Conservation (phyloP, 2,329 filamentous ascomycete species). For the Sclerotinia nivalis region DNA sequence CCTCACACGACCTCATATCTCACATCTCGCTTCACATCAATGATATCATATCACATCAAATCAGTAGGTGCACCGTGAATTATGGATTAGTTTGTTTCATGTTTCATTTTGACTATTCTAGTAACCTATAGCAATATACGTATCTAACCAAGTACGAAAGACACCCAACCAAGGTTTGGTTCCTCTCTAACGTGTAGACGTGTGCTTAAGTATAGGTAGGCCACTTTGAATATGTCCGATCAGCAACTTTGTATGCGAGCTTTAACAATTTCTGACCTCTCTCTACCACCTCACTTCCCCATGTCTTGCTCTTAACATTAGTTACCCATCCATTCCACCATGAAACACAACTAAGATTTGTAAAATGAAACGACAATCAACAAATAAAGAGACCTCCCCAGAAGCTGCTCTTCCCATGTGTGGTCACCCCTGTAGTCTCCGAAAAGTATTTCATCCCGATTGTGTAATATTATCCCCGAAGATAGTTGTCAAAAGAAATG, state of each 20-base stretch:
- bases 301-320: slow-evolving; percentile 7
- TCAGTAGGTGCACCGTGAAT: background rate
- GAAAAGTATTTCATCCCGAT: slow-evolving; percentile 22
- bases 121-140: slow-evolving; percentile 6
- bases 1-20: background rate
- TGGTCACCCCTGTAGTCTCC: slow-evolving; percentile 24
- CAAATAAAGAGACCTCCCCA: slow-evolving; percentile 39
- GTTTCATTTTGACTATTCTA: slow-evolving; percentile 17
- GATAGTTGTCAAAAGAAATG: slow-evolving; percentile 21
- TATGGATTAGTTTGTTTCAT: slow-evolving; percentile 9
- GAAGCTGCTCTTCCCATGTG: slow-evolving; percentile 38
- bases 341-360: slow-evolving; percentile 16
- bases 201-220: background rate
- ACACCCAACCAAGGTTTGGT: background rate
- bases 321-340: slow-evolving; percentile 3
- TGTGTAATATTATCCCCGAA: slow-evolving; percentile 20
- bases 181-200: background rate
- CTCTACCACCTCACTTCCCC: background rate
- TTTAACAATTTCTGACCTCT: slow-evolving; percentile 10
- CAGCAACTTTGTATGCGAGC: slow-evolving; percentile 4
- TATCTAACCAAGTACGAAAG: background rate
- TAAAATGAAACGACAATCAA: slow-evolving; percentile 15
- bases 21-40: background rate
- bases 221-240: background rate
- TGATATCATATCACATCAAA: background rate